Evolutionary conservation across 2,329 filamentous ascomycete genomes (phyloP), one percentile per base, ranked within the genome.

Genomic region (Parascedosporium putredinis): DNA sequence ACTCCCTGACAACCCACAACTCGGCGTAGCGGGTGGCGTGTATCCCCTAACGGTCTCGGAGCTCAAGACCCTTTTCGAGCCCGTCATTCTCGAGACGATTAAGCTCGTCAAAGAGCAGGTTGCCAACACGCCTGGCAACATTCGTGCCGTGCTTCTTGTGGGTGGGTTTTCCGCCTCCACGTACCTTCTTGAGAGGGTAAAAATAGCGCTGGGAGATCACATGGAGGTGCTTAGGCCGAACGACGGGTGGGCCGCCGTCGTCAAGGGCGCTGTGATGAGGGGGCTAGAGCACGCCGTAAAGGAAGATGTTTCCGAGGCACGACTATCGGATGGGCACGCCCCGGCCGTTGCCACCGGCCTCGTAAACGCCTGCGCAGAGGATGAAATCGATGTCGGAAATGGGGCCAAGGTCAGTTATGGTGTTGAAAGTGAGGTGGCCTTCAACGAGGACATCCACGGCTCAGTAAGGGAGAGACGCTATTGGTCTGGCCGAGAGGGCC

Each of bases 221-320:
- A 64, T 70, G 6, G 60, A 69, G 24, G 65, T 78, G 24, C 58
- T 77, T 47, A 72, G 74, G 47, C 73, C 74, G 1, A 62, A 67
- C 12, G 69, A 70, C 51, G 67, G 71, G 3, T 77, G 74, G 73
- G 64, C 66, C 1, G 70, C 73, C 1, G 71, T 77, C 5, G 72
- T 73, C 2, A 69, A 70, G 29, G 75, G 75, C 5, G 74, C 75
- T 12, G 70, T 71, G 4, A 71, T 74, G 63, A 73, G 71, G 56
- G 72, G 72, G 1, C 58, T 75, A 2, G 64, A 67, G 1, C 61
- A 64, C 18, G n/a, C 44, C 8, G 27, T 10, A 20, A 42, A 14
- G 38, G 38, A 42, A 14, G 10, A 42, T 16, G 9, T 22, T 9
- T 10, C 14, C 12, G 44, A 20, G 6, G 23, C 18, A 3, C 24